phyloP scores from a whole-genome alignment of 2,329 filamentous ascomycete genomes.

The Myriosclerotinia duriaeana region DNA sequence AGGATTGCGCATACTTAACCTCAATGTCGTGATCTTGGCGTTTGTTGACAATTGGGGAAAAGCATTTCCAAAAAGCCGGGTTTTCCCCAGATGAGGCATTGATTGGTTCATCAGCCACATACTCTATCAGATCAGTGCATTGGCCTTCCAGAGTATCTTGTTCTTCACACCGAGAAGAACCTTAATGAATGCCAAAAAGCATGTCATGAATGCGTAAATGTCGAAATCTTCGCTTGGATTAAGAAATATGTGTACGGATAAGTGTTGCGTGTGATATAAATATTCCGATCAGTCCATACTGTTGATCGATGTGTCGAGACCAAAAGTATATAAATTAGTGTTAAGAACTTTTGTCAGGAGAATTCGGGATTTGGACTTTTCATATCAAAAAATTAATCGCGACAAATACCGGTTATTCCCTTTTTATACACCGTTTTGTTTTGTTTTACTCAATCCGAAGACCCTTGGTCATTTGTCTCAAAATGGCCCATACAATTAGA shows the following conservation, averaged over 20 bases:
- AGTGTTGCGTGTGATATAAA: neutral
- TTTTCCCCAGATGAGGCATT: neutral
- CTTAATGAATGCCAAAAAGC: neutral
- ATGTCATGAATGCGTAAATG: neutral
- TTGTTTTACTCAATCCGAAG: no score
- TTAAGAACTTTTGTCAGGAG: no score
- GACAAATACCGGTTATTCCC: neutral
- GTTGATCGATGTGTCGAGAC: no score
- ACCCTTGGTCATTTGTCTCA: neutral
- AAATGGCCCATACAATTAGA: neutral
- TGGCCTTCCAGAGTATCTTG: neutral
- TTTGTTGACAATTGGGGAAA: conserved; percentile 2
- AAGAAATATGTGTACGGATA: neutral
- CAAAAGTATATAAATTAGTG: neutral
- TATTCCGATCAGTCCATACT: neutral
- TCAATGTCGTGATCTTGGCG: neutral
- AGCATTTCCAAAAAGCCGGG: neutral
- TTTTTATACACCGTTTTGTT: neutral
- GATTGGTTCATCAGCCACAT: neutral
- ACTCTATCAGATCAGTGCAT: neutral
- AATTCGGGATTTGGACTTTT: neutral
- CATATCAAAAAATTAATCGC: neutral
- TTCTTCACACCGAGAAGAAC: neutral
- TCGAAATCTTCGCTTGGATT: neutral
- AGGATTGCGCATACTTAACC: conserved; percentile 3